A percentile compares a stretch with the other conserved stretches of the same genome.
Conservation (phyloP, 2,329 filamentous ascomycete species). For the Phaeoacremonium minimum region DNA sequence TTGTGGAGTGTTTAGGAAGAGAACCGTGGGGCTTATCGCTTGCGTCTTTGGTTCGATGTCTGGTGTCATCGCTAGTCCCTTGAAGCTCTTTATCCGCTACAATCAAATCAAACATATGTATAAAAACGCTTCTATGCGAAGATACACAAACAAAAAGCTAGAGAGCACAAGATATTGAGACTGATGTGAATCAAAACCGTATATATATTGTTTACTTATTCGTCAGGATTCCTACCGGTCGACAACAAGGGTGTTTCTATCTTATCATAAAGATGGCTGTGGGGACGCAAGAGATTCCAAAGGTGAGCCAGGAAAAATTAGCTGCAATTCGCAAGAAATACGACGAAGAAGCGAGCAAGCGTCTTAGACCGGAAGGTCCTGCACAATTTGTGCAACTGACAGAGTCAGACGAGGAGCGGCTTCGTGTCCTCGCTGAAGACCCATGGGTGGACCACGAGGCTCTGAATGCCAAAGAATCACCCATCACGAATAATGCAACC, state of each 20-base stretch:
- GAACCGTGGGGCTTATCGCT: neutral
- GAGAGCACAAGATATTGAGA: no score
- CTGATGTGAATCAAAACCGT: no score
- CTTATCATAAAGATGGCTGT: neutral
- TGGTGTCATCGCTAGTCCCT: neutral
- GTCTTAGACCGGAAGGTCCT: conserved; percentile 22
- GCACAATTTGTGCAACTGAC: conserved; percentile 25
- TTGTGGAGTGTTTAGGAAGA: neutral
- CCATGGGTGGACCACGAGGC: conserved; percentile 28
- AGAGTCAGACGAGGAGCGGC: conserved; percentile 11
- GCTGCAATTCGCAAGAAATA: conserved; percentile 19
- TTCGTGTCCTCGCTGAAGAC: conserved; percentile 22
- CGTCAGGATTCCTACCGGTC: no score
- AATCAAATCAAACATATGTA: neutral
- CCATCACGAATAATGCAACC: conserved; percentile 18
- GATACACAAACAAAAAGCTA: no score
- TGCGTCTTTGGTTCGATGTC: neutral
- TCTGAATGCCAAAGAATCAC: conserved; percentile 16
- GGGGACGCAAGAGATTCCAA: neutral
- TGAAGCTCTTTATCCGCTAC: no score
- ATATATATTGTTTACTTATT: neutral
- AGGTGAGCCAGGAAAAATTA: neutral
- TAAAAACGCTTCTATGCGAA: no score
- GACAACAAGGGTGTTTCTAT: no score
- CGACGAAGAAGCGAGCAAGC: conserved; percentile 25